These are phyloP conservation scores for Solanum etuberosum DNA, from an alignment of 257 asterid genomes.

Conservation along the genomic window DNA sequence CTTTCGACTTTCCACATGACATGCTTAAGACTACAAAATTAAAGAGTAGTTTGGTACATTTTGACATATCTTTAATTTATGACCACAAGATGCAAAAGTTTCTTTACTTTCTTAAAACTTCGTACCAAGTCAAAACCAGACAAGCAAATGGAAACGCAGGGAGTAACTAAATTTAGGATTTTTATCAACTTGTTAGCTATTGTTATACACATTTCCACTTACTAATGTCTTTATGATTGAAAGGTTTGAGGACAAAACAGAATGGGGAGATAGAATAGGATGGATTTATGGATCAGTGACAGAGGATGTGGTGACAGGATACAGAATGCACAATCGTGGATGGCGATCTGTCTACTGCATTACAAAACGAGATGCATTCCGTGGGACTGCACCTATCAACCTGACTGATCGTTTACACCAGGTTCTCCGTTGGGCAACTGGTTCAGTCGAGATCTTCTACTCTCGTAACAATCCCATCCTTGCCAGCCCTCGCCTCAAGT, in stretches of 20 bases:
- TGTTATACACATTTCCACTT: background rate
- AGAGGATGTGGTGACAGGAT: conserved; percentile 95
- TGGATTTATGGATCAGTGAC: conserved; percentile 98
- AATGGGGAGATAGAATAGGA: conserved; percentile 95
- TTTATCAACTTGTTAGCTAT: background rate
- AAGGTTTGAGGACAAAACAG: conserved; percentile 93
- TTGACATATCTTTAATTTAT: too few relatives aligned
- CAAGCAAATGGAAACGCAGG: too few relatives aligned
- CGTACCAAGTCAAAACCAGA: too few relatives aligned
- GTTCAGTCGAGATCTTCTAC: conserved; percentile 95
- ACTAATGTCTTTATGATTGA: background rate
- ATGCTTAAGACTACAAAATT: too few relatives aligned
- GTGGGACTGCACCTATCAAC: conserved; percentile 91
- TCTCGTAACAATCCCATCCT: conserved; percentile 70
- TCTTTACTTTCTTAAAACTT: too few relatives aligned
- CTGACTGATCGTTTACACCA: conserved; percentile 95
- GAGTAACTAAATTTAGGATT: background rate
- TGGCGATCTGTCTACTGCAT: conserved; percentile 94
- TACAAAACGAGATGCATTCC: conserved; percentile 87
- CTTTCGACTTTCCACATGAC: too few relatives aligned
- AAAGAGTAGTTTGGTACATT: too few relatives aligned
- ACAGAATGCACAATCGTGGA: conserved; percentile 99
- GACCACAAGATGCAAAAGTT: too few relatives aligned
- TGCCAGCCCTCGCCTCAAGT: conserved; percentile 78
- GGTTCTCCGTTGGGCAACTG: conserved; percentile 97